phyloP scores from a whole-genome alignment of 2,329 filamentous ascomycete species.

The Fusarium hostae region DNA sequence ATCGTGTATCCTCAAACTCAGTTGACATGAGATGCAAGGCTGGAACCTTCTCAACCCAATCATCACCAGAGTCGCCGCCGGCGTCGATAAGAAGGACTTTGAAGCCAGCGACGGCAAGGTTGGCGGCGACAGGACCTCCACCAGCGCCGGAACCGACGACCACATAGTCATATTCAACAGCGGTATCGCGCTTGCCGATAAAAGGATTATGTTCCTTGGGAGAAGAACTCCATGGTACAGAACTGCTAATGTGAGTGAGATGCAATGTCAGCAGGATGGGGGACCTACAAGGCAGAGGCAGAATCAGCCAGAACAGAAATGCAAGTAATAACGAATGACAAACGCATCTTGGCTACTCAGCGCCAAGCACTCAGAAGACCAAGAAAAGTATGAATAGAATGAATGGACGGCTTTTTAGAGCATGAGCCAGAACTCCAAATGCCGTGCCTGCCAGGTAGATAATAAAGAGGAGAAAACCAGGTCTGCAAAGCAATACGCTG shows the following conservation, averaged over 20 bases:
- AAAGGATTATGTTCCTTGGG: conserved; percentile 16
- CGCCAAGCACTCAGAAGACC: neutral
- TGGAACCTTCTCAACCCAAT: conserved; percentile 43
- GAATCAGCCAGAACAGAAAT: conserved; percentile 26
- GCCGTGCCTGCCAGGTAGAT: neutral
- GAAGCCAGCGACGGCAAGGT: conserved; percentile 66
- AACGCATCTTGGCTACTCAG: conserved; percentile 23
- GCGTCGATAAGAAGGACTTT: conserved; percentile 69
- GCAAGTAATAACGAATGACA: conserved; percentile 17
- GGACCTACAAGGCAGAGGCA: conserved; percentile 10
- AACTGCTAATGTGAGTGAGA: neutral
- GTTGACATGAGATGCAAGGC: conserved; percentile 43
- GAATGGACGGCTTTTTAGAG: neutral
- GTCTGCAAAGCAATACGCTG: neutral
- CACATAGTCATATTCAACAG: conserved; percentile 64
- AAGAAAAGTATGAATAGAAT: neutral
- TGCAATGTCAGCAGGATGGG: too few relatives aligned
- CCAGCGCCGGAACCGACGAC: conserved; percentile 68
- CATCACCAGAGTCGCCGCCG: conserved; percentile 62
- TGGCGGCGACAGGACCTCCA: conserved; percentile 64
- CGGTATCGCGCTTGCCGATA: conserved; percentile 9
- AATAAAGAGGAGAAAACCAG: neutral
- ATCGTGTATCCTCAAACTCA: conserved; percentile 50
- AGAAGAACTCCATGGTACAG: neutral
- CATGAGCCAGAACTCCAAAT: neutral